Evolutionary conservation across 345 rosid species (phyloP).

Genomic region (Acer negundo): DNA sequence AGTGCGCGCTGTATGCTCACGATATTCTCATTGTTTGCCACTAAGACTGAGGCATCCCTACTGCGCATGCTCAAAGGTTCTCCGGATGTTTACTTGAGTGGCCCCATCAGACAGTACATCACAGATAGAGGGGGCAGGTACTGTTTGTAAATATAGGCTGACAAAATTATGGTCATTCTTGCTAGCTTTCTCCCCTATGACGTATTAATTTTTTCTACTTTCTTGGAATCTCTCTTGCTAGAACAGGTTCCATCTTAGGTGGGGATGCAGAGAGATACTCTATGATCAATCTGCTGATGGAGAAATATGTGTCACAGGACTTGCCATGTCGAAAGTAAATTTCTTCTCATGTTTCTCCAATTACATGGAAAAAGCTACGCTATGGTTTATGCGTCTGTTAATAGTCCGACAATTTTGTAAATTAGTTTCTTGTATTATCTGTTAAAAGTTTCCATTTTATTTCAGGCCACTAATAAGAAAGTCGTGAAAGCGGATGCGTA

Average conservation of each 20-base stretch:
- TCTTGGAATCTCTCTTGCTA: slow-evolving; percentile 18
- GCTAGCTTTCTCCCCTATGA: not conserved
- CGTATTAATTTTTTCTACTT: not conserved
- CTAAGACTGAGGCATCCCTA: slow-evolving; percentile 98
- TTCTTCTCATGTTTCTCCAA: slow-evolving; percentile 15
- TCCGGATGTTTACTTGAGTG: slow-evolving; percentile 88
- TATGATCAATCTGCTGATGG: slow-evolving; percentile 65
- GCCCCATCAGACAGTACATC: slow-evolving; percentile 90
- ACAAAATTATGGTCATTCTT: not conserved
- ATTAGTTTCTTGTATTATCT: not conserved
- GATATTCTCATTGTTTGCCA: slow-evolving; percentile 95
- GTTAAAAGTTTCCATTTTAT: slow-evolving; percentile 17
- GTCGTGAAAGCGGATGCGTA: slow-evolving; percentile 91
- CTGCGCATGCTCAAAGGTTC: slow-evolving; percentile 99
- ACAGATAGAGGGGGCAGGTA: slow-evolving; percentile 90
- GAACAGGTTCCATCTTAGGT: slow-evolving; percentile 94
- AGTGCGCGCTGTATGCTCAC: slow-evolving; percentile 99
- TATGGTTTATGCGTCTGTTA: not conserved
- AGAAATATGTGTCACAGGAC: slow-evolving; percentile 71
- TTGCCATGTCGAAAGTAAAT: slow-evolving; percentile 85
- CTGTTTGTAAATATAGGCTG: slow-evolving; percentile 6
- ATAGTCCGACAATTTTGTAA: not conserved
- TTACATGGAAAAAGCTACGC: not conserved
- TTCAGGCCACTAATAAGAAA: slow-evolving; percentile 85
- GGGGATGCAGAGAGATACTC: slow-evolving; percentile 96